Evolutionary conservation across 208 protist species (phyloP).

Genomic region (Zelonia costaricensis): DNA sequence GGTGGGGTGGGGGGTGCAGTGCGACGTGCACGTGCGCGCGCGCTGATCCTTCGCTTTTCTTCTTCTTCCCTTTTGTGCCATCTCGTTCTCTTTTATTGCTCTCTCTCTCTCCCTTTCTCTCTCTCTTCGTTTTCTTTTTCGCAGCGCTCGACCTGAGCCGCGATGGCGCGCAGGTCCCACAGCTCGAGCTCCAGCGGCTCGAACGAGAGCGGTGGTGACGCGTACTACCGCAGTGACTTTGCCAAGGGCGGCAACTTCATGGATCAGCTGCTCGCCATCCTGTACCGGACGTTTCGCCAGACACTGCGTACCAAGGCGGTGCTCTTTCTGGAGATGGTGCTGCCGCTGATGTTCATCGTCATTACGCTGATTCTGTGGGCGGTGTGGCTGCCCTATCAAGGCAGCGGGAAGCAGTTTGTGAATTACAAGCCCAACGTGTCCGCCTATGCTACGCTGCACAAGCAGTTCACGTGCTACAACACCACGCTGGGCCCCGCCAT

Average conservation of each 20-base stretch:
- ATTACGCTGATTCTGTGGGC: conserved; percentile 45
- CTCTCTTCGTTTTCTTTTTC: not conserved
- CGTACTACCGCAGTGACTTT: not conserved
- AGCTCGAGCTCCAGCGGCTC: not conserved
- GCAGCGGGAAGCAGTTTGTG: conserved; percentile 25
- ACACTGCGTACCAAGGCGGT: conserved; percentile 29
- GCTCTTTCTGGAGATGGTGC: conserved; percentile 43
- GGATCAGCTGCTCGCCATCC: conserved; percentile 47
- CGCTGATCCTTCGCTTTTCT: not conserved
- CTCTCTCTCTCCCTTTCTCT: not conserved
- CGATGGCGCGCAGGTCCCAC: not conserved
- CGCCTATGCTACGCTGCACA: conserved; percentile 14
- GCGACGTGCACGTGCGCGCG: too few relatives aligned
- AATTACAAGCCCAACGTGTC: conserved; percentile 12
- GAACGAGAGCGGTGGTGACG: not conserved
- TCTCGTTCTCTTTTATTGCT: conserved; percentile 8
- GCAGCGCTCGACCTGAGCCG: conserved; percentile 1
- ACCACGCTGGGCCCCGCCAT: conserved; percentile 3
- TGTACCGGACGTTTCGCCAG: conserved; percentile 50
- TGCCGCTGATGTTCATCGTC: conserved; percentile 56
- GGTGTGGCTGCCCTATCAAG: conserved; percentile 23
- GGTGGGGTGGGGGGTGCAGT: too few relatives aligned
- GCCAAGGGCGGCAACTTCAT: conserved; percentile 33
- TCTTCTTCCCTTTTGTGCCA: not conserved
- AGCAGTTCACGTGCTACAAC: conserved; percentile 29